phyloP scores from a whole-genome alignment of 2,329 filamentous ascomycete species.

The Ustilaginoidea virens region DNA sequence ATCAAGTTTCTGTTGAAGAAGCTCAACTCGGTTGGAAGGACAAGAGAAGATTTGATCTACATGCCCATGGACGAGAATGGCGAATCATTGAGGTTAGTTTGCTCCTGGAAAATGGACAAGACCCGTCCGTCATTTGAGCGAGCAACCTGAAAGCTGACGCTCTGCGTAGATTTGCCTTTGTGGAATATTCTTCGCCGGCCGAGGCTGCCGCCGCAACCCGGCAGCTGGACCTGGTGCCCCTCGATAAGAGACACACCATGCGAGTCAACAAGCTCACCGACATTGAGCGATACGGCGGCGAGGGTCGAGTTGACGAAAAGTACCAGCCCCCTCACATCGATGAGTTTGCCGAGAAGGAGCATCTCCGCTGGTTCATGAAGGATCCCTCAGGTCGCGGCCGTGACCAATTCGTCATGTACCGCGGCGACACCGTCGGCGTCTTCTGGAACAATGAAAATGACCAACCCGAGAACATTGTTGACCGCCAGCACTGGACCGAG shows the following conservation, averaged over 20 bases:
- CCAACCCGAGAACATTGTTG: slow-evolving; percentile 71
- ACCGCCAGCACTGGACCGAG: slow-evolving; percentile 94
- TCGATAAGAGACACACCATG: slow-evolving; percentile 95
- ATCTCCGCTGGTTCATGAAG: slow-evolving; percentile 83
- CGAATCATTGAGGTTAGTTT: slow-evolving; percentile 71
- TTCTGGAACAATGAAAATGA: slow-evolving; percentile 99
- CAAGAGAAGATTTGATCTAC: slow-evolving; percentile 72
- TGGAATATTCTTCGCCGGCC: slow-evolving; percentile 83
- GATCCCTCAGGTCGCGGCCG: slow-evolving; percentile 66
- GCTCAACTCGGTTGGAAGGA: slow-evolving; percentile 71
- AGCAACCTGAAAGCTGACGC: too few relatives aligned
- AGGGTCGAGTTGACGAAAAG: slow-evolving; percentile 84
- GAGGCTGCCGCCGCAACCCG: slow-evolving; percentile 85
- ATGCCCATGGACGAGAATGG: slow-evolving; percentile 88
- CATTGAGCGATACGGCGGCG: slow-evolving; percentile 87
- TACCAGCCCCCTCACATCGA: slow-evolving; percentile 73
- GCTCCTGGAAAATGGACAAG: too few relatives aligned
- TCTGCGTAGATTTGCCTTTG: slow-evolving; percentile 88
- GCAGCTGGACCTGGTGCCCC: slow-evolving; percentile 67
- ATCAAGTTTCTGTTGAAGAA: slow-evolving; percentile 94
- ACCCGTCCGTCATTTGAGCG: too few relatives aligned
- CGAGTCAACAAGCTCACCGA: slow-evolving; percentile 97
- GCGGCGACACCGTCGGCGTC: slow-evolving; percentile 79
- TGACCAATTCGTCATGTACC: slow-evolving; percentile 93
- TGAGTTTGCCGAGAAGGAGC: slow-evolving; percentile 81